Evolutionary conservation across 371 early-diverging fungal genomes (phyloP), one percentile per base, ranked within the genome.

Genomic region (Mortierella sp.): DNA sequence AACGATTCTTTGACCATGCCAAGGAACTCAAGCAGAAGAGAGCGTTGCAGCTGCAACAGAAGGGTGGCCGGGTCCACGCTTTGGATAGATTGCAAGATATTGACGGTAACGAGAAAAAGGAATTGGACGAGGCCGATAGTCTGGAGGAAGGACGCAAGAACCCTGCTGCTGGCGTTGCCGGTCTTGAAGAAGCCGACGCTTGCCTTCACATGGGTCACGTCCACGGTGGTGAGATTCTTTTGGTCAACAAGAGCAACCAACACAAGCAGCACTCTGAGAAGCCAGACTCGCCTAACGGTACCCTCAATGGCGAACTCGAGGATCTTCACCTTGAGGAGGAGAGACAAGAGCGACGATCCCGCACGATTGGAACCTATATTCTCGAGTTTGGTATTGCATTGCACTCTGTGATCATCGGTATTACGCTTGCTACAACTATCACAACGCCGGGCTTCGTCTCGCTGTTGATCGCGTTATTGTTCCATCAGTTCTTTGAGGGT

Each of bases 401-500:
- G 68, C 98, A 97, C 84, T 96, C 96, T 0, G 86, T 97, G 55
- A 88, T 97, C 63, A 91, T 97, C 65, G 98, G 98, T 12, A 66
- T 97, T 45, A 87, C 95, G 0, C 86, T 97, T 22, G 93, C 94
- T 3, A 89, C 91, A 20, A 85, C 94, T 1, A 83, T 85, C 14
- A 90, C 88, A 40, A 72, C 87, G 0, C 1, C 16, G 1, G 89
- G 86, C 12, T 95, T 94, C 78, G 79, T 83, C 16, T 86, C 93
- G 0, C 89, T 97, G 0, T 77, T 95, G 20, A 84, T 94, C 64
- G 97, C 97, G 2, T 83, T 97, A 24, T 85, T 88, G 5, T 96
- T 97, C 87, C 97, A 97, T 84, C 97, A 78, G 67, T 88, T 95
- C 80, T 95, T 95, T 83, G 97, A 97, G 83, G 97, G 97, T 35